Percentiles rank a stretch among this genome's conserved stretches.
These are phyloP conservation scores for Epichloe brachyelytri DNA, from an alignment of 2,329 filamentous ascomycete species.

Conservation along the genomic window DNA sequence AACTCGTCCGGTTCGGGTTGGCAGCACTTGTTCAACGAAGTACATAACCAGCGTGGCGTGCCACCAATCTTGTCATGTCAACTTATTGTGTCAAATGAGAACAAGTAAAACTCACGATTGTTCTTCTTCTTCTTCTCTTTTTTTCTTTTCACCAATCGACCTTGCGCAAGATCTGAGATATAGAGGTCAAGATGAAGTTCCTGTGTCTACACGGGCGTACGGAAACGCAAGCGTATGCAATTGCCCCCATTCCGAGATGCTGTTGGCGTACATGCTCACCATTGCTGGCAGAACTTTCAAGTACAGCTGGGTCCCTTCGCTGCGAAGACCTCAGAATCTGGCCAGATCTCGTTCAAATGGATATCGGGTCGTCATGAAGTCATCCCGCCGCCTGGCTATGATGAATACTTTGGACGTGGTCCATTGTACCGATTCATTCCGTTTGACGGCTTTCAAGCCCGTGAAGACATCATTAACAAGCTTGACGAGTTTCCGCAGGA, in stretches of 20 bases:
- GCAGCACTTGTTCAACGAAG: too few species aligned
- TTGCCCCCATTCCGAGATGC: neutral
- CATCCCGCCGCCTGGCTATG: slow-evolving; percentile 38
- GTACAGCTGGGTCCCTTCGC: slow-evolving; percentile 32
- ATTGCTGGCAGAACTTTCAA: slow-evolving; percentile 35
- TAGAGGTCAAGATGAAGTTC: slow-evolving; percentile 32
- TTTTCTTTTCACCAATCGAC: too few species aligned
- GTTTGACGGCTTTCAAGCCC: slow-evolving; percentile 26
- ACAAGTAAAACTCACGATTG: neutral
- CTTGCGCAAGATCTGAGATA: neutral
- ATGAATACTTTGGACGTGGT: slow-evolving; percentile 42
- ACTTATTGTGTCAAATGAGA: neutral
- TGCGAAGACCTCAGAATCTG: slow-evolving; percentile 8
- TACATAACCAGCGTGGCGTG: neutral
- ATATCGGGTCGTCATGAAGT: slow-evolving; percentile 37
- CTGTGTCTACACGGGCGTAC: slow-evolving; percentile 44
- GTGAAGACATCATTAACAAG: slow-evolving; percentile 34
- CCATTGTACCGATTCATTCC: slow-evolving; percentile 44
- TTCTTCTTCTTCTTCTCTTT: too few species aligned
- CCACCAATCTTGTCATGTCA: too few species aligned
- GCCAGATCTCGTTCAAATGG: slow-evolving; percentile 30
- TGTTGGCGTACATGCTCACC: neutral
- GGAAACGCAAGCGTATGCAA: slow-evolving; percentile 39
- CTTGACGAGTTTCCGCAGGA: slow-evolving; percentile 41
- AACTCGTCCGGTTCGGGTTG: neutral